Evolutionary conservation across 257 asterid genomes (phyloP).

Genomic region (Nicotiana tomentosiformis): DNA sequence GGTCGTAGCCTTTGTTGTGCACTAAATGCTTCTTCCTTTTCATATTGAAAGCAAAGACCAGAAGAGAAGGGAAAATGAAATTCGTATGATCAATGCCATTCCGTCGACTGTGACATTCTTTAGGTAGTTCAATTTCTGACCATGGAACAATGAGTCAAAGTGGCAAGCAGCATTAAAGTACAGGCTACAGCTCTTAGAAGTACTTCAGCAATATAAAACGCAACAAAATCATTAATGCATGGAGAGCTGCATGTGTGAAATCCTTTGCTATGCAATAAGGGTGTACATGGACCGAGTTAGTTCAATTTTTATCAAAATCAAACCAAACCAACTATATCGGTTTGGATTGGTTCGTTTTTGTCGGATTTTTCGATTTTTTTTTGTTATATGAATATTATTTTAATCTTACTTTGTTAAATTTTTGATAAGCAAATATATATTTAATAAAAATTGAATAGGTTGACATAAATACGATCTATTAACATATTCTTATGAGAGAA

Average conservation of each 20-base stretch:
- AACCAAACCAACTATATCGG: too few relatives aligned
- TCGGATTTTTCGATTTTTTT: too few relatives aligned
- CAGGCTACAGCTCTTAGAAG: background rate
- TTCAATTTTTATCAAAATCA: too few relatives aligned
- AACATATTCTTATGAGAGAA: too few relatives aligned
- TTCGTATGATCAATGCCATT: background rate
- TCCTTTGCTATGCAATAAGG: background rate
- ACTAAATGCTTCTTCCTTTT: constrained; percentile 2
- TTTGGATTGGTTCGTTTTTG: too few relatives aligned
- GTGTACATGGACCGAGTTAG: too few relatives aligned
- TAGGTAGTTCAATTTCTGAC: constrained; percentile 2
- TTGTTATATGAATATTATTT: too few relatives aligned
- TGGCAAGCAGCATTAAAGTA: background rate
- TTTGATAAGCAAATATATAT: too few relatives aligned
- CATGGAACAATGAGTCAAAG: background rate
- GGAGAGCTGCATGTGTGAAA: background rate
- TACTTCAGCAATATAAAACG: background rate
- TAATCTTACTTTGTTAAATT: too few relatives aligned
- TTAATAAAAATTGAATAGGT: too few relatives aligned
- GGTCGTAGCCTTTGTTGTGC: background rate
- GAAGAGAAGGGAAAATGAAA: background rate
- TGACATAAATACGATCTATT: too few relatives aligned
- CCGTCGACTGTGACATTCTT: background rate
- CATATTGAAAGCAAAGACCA: background rate
- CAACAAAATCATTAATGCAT: background rate